These are phyloP conservation scores for Arachnomyces sp. DNA, from an alignment of 2,329 filamentous ascomycete genomes.

Conservation along the genomic window DNA sequence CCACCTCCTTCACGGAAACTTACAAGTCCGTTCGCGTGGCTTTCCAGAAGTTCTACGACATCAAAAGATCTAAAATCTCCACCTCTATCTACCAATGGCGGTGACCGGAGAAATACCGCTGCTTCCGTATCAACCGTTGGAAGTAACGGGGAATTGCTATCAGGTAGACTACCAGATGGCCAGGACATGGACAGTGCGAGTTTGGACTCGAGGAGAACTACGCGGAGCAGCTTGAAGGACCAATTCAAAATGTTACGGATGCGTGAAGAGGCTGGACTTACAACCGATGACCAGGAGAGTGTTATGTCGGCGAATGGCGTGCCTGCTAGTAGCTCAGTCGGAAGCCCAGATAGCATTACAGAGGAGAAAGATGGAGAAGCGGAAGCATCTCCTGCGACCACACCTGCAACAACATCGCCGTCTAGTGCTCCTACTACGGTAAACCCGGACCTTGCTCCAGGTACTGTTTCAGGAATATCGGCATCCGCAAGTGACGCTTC, in stretches of 20 bases:
- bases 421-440: slow-evolving; percentile 55
- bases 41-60: slow-evolving; percentile 58
- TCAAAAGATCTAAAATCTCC: slow-evolving; percentile 52
- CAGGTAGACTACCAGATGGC: slow-evolving; percentile 65
- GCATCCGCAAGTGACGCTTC: slow-evolving; percentile 58
- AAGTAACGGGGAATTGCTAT: slow-evolving; percentile 74
- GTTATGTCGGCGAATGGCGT: slow-evolving; percentile 35
- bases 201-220: slow-evolving; percentile 40
- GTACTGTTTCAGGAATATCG: slow-evolving; percentile 74
- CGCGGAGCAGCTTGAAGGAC: slow-evolving; percentile 63
- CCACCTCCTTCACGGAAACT: slow-evolving; percentile 57
- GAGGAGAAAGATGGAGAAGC: slow-evolving; percentile 39
- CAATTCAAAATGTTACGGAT: slow-evolving; percentile 70
- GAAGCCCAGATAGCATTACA: slow-evolving; percentile 41
- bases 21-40: slow-evolving; percentile 80
- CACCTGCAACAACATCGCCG: slow-evolving; percentile 19
- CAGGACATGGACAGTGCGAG: slow-evolving; percentile 47
- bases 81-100: slow-evolving; percentile 40
- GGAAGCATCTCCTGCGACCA: slow-evolving; percentile 15
- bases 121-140: slow-evolving; percentile 71
- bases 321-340: slow-evolving; percentile 35
- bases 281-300: slow-evolving; percentile 50
- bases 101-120: slow-evolving; percentile 62
- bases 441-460: slow-evolving; percentile 67
- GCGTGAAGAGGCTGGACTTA: slow-evolving; percentile 59